Base-by-base conservation (phyloP, 2,329 filamentous ascomycete species). In the Cyphellophora europaea region DNA sequence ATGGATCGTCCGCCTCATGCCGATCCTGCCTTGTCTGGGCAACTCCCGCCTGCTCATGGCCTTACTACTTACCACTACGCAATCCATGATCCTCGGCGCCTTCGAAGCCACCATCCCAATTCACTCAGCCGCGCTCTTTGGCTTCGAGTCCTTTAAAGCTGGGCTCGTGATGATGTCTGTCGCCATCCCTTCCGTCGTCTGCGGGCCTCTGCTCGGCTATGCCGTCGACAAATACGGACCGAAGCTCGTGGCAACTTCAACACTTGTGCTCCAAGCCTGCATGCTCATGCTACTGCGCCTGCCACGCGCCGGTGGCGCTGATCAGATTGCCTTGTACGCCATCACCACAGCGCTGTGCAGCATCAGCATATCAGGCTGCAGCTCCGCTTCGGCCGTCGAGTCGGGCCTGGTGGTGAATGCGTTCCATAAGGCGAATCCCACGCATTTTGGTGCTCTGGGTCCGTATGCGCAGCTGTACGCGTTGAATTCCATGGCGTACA, bases 401-500 rank as follows among this genome's bases (percentile, higher is more conserved):
- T 62, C 70, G 1, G 71, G 71, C 4, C 56, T 60, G 6, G 61
- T 77, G 1, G 63, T 77, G 2, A 65, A 72, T 42, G 65, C 61
- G 27, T 77, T 72, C 46, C 65, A 73, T 40, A 59, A 65, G 30
- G 66, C 65, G 1, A 79, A 78, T 37, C 61, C 61, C 1, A 65
- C 63, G 0, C 58, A 72, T 32, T 79, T 78, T 43, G 70, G 72
- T 1, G 54, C 59, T 1, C 59, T 69, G 3, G 71, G 71, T 3
- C 75, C 76, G 0, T 79, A 79, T 49, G 76, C 75, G 2, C 77
- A 81, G 53, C 60, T 80, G 0, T 82, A 79, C 50, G 75, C 72
- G 3, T 58, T 81, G 39, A 77, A 74, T 46, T 74, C 68, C 11
- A 68, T 79, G 62, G 65, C 74, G 1, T 80, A 76, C 52, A 71